A percentile compares a stretch with the other conserved stretches of the same genome.
Conservation (phyloP, 179 eudicot species). For the Drosera spatulata region DNA sequence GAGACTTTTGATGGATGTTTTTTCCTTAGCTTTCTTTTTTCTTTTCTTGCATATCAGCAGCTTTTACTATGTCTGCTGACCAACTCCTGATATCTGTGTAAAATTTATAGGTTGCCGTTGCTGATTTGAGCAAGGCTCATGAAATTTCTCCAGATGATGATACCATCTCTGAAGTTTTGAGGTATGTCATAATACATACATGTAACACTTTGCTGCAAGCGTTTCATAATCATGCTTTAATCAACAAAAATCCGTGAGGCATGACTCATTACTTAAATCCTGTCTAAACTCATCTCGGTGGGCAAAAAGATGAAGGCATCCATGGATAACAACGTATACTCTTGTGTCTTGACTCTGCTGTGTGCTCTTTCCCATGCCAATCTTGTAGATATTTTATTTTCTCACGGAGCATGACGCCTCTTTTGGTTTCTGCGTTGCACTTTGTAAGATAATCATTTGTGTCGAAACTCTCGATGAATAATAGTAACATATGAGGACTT, state of each 20-base stretch:
- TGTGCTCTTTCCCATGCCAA: neutral
- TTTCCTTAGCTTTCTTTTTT: neutral
- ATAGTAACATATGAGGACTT: neutral
- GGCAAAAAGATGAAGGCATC: too few species aligned
- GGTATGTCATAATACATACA: conserved; percentile 26
- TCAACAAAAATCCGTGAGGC: too few species aligned
- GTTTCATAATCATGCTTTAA: neutral
- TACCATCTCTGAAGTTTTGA: conserved; percentile 78
- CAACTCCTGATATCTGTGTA: neutral
- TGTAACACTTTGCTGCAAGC: neutral
- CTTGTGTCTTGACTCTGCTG: neutral
- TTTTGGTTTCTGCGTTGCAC: too few species aligned
- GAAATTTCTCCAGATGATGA: conserved; percentile 86
- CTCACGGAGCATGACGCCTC: too few species aligned
- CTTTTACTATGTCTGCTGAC: neutral
- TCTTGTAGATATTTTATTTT: too few species aligned
- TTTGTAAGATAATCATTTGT: neutral
- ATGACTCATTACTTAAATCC: too few species aligned
- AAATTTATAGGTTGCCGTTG: conserved; percentile 44
- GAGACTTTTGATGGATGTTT: too few species aligned
- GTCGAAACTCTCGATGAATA: too few species aligned
- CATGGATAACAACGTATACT: too few species aligned
- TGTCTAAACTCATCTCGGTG: too few species aligned
- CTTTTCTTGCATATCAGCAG: neutral
- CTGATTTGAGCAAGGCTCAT: conserved; percentile 70